Evolutionary conservation across 2,329 filamentous ascomycete species (phyloP), one percentile per base, ranked within the genome.

Genomic region (Teratosphaeria gauchensis): DNA sequence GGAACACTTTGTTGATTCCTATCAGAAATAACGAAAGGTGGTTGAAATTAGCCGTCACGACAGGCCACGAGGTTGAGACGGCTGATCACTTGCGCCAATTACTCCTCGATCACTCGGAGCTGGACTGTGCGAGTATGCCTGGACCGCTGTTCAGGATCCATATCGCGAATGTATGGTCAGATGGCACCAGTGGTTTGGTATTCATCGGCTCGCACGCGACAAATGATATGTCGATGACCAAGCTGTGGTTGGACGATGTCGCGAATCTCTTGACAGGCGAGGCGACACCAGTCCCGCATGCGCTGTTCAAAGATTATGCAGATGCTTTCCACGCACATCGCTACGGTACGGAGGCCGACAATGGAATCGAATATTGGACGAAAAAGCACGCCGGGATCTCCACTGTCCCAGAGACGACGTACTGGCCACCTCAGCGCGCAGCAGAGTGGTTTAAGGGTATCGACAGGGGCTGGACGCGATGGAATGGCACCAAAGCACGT

Each of bases 161-260:
- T 56, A 52, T 70, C 53, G 67, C 66, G n/a, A 63, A 60, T 12
- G 61, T 70, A 9, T 60, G 62, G 3, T 63, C 61, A 19, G 65
- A 68, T 58, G 66, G 64, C 35, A 65, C 63, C 14, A 68, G 68
- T 19, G 68, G 68, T 32, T 58, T 71, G 1, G 64, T 70, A 12
- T 59, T 71, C 56, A 60, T 70, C 19, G 67, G 62, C 19, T 71
- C 68, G 1, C 68, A 71, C 57, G 62, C 68, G 8, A 65, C 69
- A 48, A 68, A 67, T 48, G 68, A 71, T 56, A 69, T 69, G 66
- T 68, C 64, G 61, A 70, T 70, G 67, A 71, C 68, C 51, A 70
- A 70, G 59, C 62, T 70, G 3, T 71, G 68, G 68, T 61, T 70
- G 14, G 68, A 71, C 53, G 68, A 71, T 52, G 63, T 71, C 16